Conservation (phyloP, 75 land plant genomes). For the Pinus taeda region DNA sequence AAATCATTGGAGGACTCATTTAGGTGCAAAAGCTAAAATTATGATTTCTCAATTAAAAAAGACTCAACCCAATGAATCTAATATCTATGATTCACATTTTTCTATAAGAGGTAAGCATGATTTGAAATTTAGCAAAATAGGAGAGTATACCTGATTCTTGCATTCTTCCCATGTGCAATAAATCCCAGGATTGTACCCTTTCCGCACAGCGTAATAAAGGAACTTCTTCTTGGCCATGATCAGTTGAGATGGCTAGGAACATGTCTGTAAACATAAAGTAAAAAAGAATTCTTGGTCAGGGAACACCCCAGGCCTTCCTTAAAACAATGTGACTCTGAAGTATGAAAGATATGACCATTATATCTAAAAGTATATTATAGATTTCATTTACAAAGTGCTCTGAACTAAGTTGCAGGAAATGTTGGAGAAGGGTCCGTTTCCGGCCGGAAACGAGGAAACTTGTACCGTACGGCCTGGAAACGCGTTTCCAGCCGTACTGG, state of each 20-base stretch:
- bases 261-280: not conserved
- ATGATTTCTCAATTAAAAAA: not conserved
- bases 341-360: not conserved
- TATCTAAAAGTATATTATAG: not conserved
- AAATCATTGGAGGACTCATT: not conserved
- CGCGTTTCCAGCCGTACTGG: too few species aligned
- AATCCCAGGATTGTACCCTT: conserved; percentile 29
- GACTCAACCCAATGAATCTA: not conserved
- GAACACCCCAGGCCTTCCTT: not conserved
- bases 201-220: conserved; percentile 30
- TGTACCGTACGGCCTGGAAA: too few species aligned
- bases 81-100: not conserved
- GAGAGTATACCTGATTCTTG: conserved; percentile 33
- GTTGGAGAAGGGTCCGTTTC: too few species aligned
- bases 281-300: not conserved
- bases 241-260: not conserved
- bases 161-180: conserved; percentile 29
- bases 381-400: not conserved
- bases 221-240: conserved; percentile 20
- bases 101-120: not conserved
- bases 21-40: not conserved
- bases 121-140: not conserved
- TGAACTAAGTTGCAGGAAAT: too few species aligned
- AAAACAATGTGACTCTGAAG: not conserved
- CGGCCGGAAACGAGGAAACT: too few species aligned